Conservation (phyloP, 2,329 filamentous ascomycete species). For the Ascochyta viciae-villosae region DNA sequence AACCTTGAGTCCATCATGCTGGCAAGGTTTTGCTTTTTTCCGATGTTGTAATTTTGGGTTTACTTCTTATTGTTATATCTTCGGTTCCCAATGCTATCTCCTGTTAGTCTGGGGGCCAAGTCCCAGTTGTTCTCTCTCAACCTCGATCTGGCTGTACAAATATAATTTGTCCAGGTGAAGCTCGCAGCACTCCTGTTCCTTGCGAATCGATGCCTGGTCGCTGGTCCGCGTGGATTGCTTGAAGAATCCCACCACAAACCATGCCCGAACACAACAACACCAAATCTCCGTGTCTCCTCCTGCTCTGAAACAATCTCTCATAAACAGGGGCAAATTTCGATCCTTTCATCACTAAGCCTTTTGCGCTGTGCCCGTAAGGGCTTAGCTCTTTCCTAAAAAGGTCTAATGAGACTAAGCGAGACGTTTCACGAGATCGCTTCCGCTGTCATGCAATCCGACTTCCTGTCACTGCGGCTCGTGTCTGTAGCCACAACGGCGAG, state of each 20-base stretch:
- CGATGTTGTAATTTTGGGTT: no score
- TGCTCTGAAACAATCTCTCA: constrained; percentile 25
- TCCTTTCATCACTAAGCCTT: constrained; percentile 23
- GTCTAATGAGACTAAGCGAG: constrained; percentile 20
- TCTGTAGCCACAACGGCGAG: constrained; percentile 11
- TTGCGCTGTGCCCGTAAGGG: not conserved
- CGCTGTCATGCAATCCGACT: constrained; percentile 22
- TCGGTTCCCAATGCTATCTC: no score
- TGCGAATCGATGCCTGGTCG: no score
- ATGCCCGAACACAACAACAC: not conserved
- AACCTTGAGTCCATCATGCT: no score
- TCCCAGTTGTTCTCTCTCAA: no score
- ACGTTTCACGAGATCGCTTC: constrained; percentile 29
- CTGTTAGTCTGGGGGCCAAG: no score
- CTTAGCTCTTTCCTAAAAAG: not conserved
- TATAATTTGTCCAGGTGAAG: no score
- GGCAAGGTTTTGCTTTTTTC: no score
- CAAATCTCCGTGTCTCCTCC: constrained; percentile 22
- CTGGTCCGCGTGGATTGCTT: no score
- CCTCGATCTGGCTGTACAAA: no score
- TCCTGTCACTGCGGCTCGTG: constrained; percentile 19
- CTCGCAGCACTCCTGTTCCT: no score
- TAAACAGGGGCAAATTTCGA: constrained; percentile 23
- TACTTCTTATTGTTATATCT: no score
- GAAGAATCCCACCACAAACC: not conserved